Evolutionary conservation across 148 eudicot genomes (phyloP), one percentile per base, ranked within the genome.

Genomic region (Agrostemma githago): DNA sequence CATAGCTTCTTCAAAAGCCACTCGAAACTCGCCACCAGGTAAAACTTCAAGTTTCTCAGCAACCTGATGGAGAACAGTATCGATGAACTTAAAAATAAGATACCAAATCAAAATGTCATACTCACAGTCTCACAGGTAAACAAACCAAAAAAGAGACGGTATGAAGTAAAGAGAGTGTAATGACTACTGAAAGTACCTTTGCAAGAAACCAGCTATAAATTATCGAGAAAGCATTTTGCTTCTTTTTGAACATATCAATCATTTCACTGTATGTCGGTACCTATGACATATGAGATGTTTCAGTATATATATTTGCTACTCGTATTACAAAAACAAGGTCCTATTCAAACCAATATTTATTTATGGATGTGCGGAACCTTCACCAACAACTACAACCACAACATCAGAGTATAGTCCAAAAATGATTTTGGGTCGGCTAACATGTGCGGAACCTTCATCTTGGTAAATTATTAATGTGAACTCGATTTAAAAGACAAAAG

Each of bases 161-260:
- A 70, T 20, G 61, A 70, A 34, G 20, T 51, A 19, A 53, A 2
- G 42, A 69, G 6, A 43, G 57, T 15, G n/a, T 3, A 9, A 48
- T 53, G 43, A 34, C 44, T 19, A 62, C 14, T 71, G 70, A 38
- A 44, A 86, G 74, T 89, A 77, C 99, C 97, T 92, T 95, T 19
- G 99, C 97, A 74, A 95, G 99, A 83, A 95, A 92, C 97, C 97
- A 95, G 85, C 99, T 84, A 85, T 95, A 95, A 20, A 92, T 80
- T 68, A 95, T 90, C 62, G 89, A 97, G 80, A 95, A 95, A 16
- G 75, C 71, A 85, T 95, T 95, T 53, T 95, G 92, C 34, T 92
- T 82, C 81, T 90, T 92, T 88, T 89, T 95, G 96, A 92, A 95
- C 89, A 84, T 84, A 68, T 86, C 97, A 78, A 95, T 72, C 99